These are phyloP conservation scores for Talaromyces trachyspermus DNA, from an alignment of 495 filamentous ascomycete genomes.

Conservation along the genomic window DNA sequence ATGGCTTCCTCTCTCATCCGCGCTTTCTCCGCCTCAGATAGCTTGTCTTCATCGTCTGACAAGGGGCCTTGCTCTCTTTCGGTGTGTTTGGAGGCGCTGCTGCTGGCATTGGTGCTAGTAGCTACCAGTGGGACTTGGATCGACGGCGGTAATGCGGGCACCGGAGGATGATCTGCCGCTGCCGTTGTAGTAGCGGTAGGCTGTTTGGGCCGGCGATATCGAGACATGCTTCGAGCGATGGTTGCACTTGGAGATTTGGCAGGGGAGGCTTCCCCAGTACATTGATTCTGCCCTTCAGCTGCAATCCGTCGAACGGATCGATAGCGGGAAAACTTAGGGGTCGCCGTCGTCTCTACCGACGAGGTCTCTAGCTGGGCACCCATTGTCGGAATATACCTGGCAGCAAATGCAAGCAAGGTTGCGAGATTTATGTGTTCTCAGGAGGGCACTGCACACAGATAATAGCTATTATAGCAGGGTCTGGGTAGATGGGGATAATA, in stretches of 20 bases:
- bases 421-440: not conserved
- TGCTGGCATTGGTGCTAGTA: not conserved
- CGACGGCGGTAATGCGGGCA: conserved; percentile 15
- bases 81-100: not conserved
- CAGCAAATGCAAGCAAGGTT: too few species aligned
- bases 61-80: not conserved
- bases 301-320: conserved; percentile 25
- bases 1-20: conserved; percentile 7
- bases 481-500: too few species aligned
- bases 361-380: conserved; percentile 11
- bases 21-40: conserved; percentile 6
- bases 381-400: too few species aligned
- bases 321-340: conserved; percentile 31
- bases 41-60: conserved; percentile 14
- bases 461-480: too few species aligned
- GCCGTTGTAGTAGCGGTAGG: conserved; percentile 16
- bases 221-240: conserved; percentile 51
- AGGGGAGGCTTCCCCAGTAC: not conserved
- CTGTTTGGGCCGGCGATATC: conserved; percentile 46
- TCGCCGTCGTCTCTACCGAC: conserved; percentile 13
- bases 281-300: conserved; percentile 10
- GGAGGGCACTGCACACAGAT: too few species aligned
- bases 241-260: conserved; percentile 18
- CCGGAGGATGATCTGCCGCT: conserved; percentile 17
- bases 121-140: not conserved